Conservation (phyloP, 352 stramenopile genomes). For the Albugo candida region DNA sequence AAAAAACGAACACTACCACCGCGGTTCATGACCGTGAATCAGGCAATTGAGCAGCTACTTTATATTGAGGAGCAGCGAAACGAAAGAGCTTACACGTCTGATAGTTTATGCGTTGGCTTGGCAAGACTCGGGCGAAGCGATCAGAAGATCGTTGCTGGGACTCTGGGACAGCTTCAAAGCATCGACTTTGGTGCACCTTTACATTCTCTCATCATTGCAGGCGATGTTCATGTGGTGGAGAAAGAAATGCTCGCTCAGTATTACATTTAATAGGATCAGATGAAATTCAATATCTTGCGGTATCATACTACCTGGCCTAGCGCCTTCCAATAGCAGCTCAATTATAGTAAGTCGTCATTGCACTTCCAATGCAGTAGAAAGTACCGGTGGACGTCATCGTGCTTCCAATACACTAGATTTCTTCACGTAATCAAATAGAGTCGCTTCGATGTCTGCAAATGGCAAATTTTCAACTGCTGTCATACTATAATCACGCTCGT, state of each 20-base stretch:
- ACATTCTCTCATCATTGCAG: slow-evolving; percentile 93
- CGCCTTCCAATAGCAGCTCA: too few relatives aligned
- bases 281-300: too few relatives aligned
- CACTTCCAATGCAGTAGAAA: too few relatives aligned
- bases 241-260: slow-evolving; percentile 68
- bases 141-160: slow-evolving; percentile 89
- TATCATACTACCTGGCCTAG: too few relatives aligned
- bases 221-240: slow-evolving; percentile 91
- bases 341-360: too few relatives aligned
- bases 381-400: too few relatives aligned
- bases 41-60: slow-evolving; percentile 90
- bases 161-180: slow-evolving; percentile 83
- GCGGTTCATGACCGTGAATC: slow-evolving; percentile 95
- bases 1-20: slow-evolving; percentile 87
- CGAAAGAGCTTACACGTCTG: slow-evolving; percentile 72
- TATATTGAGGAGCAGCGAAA: slow-evolving; percentile 80
- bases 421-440: too few relatives aligned
- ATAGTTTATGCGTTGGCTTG: slow-evolving; percentile 83
- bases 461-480: not conserved
- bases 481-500: not conserved
- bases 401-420: too few relatives aligned
- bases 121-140: slow-evolving; percentile 86
- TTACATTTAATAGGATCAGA: not conserved
- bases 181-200: slow-evolving; percentile 92
- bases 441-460: not conserved